These are phyloP conservation scores for Epichloe sp. DNA, from an alignment of 2,329 filamentous ascomycete species.

Conservation along the genomic window DNA sequence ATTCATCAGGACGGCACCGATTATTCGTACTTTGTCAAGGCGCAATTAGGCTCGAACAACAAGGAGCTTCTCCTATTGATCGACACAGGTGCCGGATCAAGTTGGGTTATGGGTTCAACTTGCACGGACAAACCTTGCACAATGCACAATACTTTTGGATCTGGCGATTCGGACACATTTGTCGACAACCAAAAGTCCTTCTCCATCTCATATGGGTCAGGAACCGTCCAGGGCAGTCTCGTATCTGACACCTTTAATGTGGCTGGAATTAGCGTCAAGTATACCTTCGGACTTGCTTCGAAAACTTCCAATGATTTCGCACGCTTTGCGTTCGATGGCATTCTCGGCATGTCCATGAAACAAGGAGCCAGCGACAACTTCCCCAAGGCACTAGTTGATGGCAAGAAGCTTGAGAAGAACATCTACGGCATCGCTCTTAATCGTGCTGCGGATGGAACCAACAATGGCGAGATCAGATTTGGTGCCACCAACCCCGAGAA, in stretches of 20 bases:
- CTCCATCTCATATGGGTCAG: constrained; percentile 63
- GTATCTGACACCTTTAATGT: constrained; percentile 55
- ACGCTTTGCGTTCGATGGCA: constrained; percentile 76
- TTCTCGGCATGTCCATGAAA: constrained; percentile 62
- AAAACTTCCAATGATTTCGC: constrained; percentile 61
- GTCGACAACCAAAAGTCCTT: constrained; percentile 41
- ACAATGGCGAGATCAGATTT: constrained; percentile 67
- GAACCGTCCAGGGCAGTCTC: constrained; percentile 53
- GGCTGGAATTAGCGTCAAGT: constrained; percentile 47
- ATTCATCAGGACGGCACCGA: constrained; percentile 53
- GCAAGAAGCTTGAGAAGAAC: constrained; percentile 46
- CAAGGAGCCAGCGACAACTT: constrained; percentile 50
- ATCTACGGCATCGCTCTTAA: constrained; percentile 60
- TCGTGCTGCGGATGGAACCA: constrained; percentile 49
- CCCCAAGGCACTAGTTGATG: constrained; percentile 45
- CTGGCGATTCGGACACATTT: constrained; percentile 51
- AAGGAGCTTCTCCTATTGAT: constrained; percentile 48
- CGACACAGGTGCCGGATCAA: constrained; percentile 57
- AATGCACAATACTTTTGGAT: constrained; percentile 57
- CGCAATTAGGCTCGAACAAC: constrained; percentile 39
- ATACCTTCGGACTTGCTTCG: constrained; percentile 61
- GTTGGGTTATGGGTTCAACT: constrained; percentile 67
- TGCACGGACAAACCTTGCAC: constrained; percentile 56
- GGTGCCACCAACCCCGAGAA: constrained; percentile 55
- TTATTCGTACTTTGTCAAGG: constrained; percentile 51